Evolutionary conservation across 208 protist genomes (phyloP), one percentile per base, ranked within the genome.

Genomic region (Acanthamoeba royreba): DNA sequence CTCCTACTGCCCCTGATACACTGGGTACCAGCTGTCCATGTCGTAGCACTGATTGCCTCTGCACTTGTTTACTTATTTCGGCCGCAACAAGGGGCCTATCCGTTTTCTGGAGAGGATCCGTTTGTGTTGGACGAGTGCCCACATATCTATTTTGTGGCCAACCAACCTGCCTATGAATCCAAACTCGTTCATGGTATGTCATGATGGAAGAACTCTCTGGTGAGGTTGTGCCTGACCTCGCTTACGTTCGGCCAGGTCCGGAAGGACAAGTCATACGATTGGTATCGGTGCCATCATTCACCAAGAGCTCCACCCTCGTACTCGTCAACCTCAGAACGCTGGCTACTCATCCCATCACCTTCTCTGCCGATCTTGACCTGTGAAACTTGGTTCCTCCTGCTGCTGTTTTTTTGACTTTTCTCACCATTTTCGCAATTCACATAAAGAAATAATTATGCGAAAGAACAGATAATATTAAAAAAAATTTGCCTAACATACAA

Each of bases 1-100:
- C 95, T 3, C 95, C 95, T 13, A 96, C 95, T 9, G 79, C 95
- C 8, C 95, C 95, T 2, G 95, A 96, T 42, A 96, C 93, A 28
- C 40, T 95, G 19, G 61, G 93, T 93, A 38, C 83, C 25, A 8
- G 33, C n/a, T 93, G 17, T 31, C 40, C 19, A n/a, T 61, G 19
- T 25, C 25, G 17, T 61, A 22, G 22, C 52, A 61, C 17, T 28
- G 22, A 61, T 28, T 25, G 19, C 52, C 40, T 8, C 91, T 45
- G 49, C 9, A 86, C 35, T 55, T 35, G 63, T 28, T 13, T 83
- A 74, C 58, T 93, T 35, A 53, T n/a, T 81, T 43, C 15, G 40
- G 31, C 7, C 4, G 22, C 40, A 63, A 25, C 28, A 89, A 55
- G 92, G 94, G 25, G 94, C 93, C 52, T 69, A 69, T 1, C 94